A percentile compares a stretch with the other conserved stretches of the same genome.
Evolutionary conservation across 139 green algal species (phyloP).

Genomic region (Chlamydomonas urium): DNA sequence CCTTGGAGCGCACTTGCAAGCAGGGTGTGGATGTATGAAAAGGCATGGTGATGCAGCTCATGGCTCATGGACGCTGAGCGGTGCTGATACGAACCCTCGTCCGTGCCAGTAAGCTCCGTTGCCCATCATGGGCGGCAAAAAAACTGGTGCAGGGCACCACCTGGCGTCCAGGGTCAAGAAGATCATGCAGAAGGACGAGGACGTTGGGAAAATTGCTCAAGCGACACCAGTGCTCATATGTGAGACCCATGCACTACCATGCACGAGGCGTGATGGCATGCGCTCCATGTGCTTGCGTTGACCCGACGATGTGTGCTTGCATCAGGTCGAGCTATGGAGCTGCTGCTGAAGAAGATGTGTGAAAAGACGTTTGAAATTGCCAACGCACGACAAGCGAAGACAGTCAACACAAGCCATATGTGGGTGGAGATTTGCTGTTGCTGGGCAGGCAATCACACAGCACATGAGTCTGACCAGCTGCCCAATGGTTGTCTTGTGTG

Average conservation of each 20-base stretch:
- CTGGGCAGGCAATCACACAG: background rate
- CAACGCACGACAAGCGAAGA: constrained; percentile 58
- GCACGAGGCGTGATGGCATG: background rate
- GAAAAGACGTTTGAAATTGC: constrained; percentile 57
- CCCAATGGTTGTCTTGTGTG: constrained; percentile 6
- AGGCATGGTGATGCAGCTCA: too few relatives aligned
- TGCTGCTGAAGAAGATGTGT: constrained; percentile 78
- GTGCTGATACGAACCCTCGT: too few relatives aligned
- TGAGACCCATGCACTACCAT: too few relatives aligned
- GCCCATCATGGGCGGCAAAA: constrained; percentile 29
- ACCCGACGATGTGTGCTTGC: background rate
- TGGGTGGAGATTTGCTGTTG: constrained; percentile 36
- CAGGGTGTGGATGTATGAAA: too few relatives aligned
- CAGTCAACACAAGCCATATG: constrained; percentile 73
- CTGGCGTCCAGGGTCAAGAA: constrained; percentile 81
- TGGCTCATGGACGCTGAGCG: too few relatives aligned
- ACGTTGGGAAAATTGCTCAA: constrained; percentile 91
- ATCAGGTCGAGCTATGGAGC: constrained; percentile 80
- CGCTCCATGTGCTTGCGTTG: background rate
- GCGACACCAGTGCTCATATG: constrained; percentile 83
- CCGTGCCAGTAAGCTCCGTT: too few relatives aligned
- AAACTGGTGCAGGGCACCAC: constrained; percentile 45
- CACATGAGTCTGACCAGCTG: background rate
- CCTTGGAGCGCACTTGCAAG: too few relatives aligned
- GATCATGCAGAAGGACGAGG: constrained; percentile 94